Base-by-base conservation (phyloP, 2,329 filamentous ascomycete genomes). In the Basipetospora chlamydospora region DNA sequence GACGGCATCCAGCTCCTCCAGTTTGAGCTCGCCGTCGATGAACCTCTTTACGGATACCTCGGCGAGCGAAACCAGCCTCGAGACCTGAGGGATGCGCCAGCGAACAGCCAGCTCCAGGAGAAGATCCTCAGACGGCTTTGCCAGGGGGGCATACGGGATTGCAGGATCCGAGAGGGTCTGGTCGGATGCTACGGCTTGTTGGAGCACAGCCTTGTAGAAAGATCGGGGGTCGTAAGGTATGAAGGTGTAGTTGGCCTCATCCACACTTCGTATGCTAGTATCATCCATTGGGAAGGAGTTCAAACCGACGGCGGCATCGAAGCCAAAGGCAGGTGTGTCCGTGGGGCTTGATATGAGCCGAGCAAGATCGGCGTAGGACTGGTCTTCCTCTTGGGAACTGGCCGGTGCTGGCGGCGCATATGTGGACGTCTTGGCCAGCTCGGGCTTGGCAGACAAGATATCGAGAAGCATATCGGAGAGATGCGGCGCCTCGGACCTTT, bases 381-480 rank as follows among this genome's bases (percentile, higher is more conserved):
- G 63, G 26, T 73, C 69, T 22, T 66, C 61, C 15, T 45, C 49
- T 38, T 59, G 64, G 26, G 56, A 55, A 70, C 64, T 57, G 13
- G 48, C 42, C 36, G 18, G 33, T 9, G 9, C 38, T 37, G 76
- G 74, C 35, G 83, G 60, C 10, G 65, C 54, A 49, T 71, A 66
- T 1, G 77, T 71, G 4, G 80, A 77, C 43, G 71, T 79, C 52
- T 86, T 92, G 34, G 85, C 80, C 36, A 96, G 65, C 44, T 88
- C 81, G 4, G 87, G 88, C 46, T 83, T 85, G 5, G 80, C 80
- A 42, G 82, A 85, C 28, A 96, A 64, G 43, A 98, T 84, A 26
- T 87, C 82, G 47, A 93, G 67, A 67, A 98, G 90, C 75, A 96
- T 86, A 47, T 90, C 82, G 5, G 86, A 90, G 28, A 98, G 63